Conservation (phyloP, 108 stramenopile genomes). For the Cyclostephanos invisitatus region DNA sequence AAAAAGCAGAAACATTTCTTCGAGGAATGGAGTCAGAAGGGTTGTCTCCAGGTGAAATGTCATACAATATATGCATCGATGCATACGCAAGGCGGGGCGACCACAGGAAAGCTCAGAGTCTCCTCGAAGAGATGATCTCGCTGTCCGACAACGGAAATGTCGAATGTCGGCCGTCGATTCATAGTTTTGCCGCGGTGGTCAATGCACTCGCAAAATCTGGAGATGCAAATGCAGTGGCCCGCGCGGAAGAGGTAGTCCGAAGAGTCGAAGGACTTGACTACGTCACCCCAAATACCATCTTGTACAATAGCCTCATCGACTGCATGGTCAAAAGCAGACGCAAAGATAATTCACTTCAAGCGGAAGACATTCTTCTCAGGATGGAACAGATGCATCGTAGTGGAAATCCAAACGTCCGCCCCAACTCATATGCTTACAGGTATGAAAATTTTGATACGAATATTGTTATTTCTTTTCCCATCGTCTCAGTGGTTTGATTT, state of each 20-base stretch:
- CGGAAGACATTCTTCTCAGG: slow-evolving; percentile 28
- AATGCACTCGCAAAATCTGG: slow-evolving; percentile 64
- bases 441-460: not conserved
- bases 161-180: slow-evolving; percentile 37
- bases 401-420: slow-evolving; percentile 22
- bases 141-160: slow-evolving; percentile 19
- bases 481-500: not conserved
- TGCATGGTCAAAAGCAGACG: slow-evolving; percentile 31
- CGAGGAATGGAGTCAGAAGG: slow-evolving; percentile 42
- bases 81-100: slow-evolving; percentile 41
- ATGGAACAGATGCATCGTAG: slow-evolving; percentile 29
- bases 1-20: slow-evolving; percentile 52
- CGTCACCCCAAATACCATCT: slow-evolving; percentile 38
- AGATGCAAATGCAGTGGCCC: slow-evolving; percentile 30
- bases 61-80: slow-evolving; percentile 52
- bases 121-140: slow-evolving; percentile 40
- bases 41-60: slow-evolving; percentile 10
- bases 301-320: slow-evolving; percentile 42
- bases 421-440: slow-evolving; percentile 36
- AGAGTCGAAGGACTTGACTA: slow-evolving; percentile 43
- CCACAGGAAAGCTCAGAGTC: slow-evolving; percentile 22
- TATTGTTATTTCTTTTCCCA: not conserved
- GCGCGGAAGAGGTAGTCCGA: slow-evolving; percentile 37
- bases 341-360: slow-evolving; percentile 7
- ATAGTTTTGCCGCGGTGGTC: slow-evolving; percentile 48